phyloP scores from a whole-genome alignment of 208 protist genomes.

The Wallacemonas rigidus region DNA sequence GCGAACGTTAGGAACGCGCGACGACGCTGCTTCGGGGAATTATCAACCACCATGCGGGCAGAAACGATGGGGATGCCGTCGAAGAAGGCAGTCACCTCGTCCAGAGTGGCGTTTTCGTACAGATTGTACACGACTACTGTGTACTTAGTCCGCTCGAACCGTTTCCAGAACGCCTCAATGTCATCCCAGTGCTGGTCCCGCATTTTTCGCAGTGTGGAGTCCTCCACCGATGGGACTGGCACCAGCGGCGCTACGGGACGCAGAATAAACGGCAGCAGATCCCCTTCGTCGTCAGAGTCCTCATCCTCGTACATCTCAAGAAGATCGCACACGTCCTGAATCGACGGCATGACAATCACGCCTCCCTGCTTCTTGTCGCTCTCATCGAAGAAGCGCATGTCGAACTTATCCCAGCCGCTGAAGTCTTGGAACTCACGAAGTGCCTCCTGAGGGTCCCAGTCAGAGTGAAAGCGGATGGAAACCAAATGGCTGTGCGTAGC shows the following conservation, averaged over 20 bases:
- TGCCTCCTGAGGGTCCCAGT: slow-evolving; percentile 55
- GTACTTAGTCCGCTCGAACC: slow-evolving; percentile 62
- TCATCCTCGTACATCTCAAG: slow-evolving; percentile 90
- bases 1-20: slow-evolving; percentile 79
- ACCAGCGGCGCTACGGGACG: slow-evolving; percentile 73
- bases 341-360: slow-evolving; percentile 77
- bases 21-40: slow-evolving; percentile 56
- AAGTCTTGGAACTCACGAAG: slow-evolving; percentile 78
- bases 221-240: slow-evolving; percentile 76
- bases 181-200: slow-evolving; percentile 74
- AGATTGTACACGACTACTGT: slow-evolving; percentile 82
- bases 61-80: slow-evolving; percentile 40
- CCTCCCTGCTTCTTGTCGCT: slow-evolving; percentile 62
- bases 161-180: slow-evolving; percentile 74
- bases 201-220: slow-evolving; percentile 69
- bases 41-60: slow-evolving; percentile 62
- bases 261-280: slow-evolving; percentile 77
- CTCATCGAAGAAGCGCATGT: slow-evolving; percentile 79
- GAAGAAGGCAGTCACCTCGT: slow-evolving; percentile 64
- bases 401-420: slow-evolving; percentile 74
- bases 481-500: slow-evolving; percentile 83
- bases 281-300: slow-evolving; percentile 85
- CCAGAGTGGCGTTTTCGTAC: slow-evolving; percentile 64
- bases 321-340: slow-evolving; percentile 80
- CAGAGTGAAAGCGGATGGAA: slow-evolving; percentile 64